Conservation (phyloP, 495 filamentous ascomycete species). For the Lasiosphaeris hirsuta region DNA sequence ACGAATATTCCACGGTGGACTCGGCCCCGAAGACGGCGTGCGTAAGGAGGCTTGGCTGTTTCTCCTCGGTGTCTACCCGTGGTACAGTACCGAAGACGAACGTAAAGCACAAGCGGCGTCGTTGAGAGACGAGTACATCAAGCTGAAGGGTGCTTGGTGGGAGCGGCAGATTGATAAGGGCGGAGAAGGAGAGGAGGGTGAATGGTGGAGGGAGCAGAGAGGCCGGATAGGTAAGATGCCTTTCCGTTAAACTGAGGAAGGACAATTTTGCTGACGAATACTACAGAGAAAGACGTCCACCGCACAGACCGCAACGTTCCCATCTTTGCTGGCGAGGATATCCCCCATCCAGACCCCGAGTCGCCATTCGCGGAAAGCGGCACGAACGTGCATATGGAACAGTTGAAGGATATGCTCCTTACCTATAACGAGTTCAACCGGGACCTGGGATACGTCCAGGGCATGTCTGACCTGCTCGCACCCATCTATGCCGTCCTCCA, state of each 20-base stretch:
- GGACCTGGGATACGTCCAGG: slow-evolving; percentile 92
- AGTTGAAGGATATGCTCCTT: slow-evolving; percentile 98
- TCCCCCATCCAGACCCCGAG: slow-evolving; percentile 94
- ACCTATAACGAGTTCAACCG: slow-evolving; percentile 98
- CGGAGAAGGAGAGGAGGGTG: slow-evolving; percentile 69
- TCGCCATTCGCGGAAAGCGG: slow-evolving; percentile 88
- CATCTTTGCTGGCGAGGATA: slow-evolving; percentile 94
- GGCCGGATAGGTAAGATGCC: slow-evolving; percentile 76
- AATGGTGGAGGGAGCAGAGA: slow-evolving; percentile 95
- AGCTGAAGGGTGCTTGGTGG: slow-evolving; percentile 95
- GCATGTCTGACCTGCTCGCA: slow-evolving; percentile 95
- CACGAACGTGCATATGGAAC: slow-evolving; percentile 96
- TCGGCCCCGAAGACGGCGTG: slow-evolving; percentile 84
- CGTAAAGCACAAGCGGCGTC: slow-evolving; percentile 76
- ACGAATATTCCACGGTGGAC: slow-evolving; percentile 89
- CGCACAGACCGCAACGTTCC: slow-evolving; percentile 90
- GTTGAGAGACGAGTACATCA: slow-evolving; percentile 87
- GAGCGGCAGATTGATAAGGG: slow-evolving; percentile 82
- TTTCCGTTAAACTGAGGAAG: not conserved
- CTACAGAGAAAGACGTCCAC: slow-evolving; percentile 94
- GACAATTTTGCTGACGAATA: slow-evolving; percentile 22
- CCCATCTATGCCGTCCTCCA: slow-evolving; percentile 96
- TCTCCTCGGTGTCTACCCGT: slow-evolving; percentile 83
- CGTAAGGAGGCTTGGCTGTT: slow-evolving; percentile 97
- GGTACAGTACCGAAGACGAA: slow-evolving; percentile 81